Evolutionary conservation across 768 basidiomycete species (phyloP), one percentile per base, ranked within the genome.

Genomic region (Rhizopogon vinicolor): DNA sequence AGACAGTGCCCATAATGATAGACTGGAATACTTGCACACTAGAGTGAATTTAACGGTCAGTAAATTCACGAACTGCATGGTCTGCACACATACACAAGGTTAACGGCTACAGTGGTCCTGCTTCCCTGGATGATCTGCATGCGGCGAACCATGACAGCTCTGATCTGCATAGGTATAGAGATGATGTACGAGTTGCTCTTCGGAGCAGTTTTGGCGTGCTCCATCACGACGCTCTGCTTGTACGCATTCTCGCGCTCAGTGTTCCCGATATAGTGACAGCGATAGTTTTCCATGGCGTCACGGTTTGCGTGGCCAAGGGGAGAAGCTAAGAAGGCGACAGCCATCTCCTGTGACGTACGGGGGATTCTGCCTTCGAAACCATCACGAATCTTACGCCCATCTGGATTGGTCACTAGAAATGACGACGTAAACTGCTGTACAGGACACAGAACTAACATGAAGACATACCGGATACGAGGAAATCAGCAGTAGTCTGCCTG

Each of bases 401-500:
- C 73, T 1, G 85, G 82, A 58, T 89, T 84, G 1, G 87, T 87
- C 2, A 85, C 82, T 3, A 58, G 61, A 31, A 83, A 37, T 22
- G 8, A 49, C 19, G 9, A 14, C 2, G 22, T 49, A 22, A 35
- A 22, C 13, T 8, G 5, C 14, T 25, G 78, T 29, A 9, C 22
- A 37, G 35, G 14, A 5, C 14, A 16, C 18, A 8, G 5, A 48
- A 16, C 5, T 7, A 22, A 22, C 2, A 49, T 25, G 5, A 6
- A 37, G 12, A 86, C 68, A 39, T 73, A 63, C 82, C 83, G 52
- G 46, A 5, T 19, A 58, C 90, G 19, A 94, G 78, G 68, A 89
- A 94, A 66, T 94, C 92, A 9, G 91, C 84, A 13, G 89, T 90
- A 60, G 84, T 91, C 69, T 94, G 92, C 40, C 91, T 85, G 53